Percentiles rank a stretch among this genome's conserved stretches.
Conservation (phyloP, 371 early-diverging fungal genomes). For the Mortierella sp. region DNA sequence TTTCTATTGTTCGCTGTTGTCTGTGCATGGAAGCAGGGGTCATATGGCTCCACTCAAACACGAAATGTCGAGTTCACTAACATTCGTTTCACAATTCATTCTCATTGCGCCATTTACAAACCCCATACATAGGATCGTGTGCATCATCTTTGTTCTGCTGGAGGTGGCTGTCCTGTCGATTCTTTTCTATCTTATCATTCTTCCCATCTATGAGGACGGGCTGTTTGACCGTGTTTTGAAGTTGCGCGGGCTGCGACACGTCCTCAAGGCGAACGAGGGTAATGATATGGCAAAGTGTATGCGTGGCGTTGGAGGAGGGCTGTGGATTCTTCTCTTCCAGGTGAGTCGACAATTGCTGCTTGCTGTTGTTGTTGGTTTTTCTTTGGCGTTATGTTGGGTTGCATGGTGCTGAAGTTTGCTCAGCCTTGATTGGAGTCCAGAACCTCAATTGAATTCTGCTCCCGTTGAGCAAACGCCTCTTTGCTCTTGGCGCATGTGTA, state of each 20-base stretch:
- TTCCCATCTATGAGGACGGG: conserved; percentile 66
- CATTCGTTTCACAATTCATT: not conserved
- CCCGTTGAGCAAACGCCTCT: not conserved
- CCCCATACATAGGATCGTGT: conserved; percentile 39
- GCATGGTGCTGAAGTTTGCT: not conserved
- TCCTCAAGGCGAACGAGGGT: conserved; percentile 56
- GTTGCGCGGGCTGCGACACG: conserved; percentile 61
- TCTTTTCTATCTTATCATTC: conserved; percentile 63
- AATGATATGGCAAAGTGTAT: conserved; percentile 30
- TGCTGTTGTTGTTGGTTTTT: not conserved
- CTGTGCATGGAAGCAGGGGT: conserved; percentile 1
- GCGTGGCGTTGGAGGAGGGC: conserved; percentile 31
- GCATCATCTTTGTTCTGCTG: conserved; percentile 64
- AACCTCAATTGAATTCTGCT: not conserved
- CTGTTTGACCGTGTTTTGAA: conserved; percentile 65
- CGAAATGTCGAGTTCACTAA: not conserved
- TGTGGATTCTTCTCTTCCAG: conserved; percentile 30
- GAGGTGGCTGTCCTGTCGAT: conserved; percentile 64
- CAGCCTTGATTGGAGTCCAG: conserved; percentile 3
- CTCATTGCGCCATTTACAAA: not conserved
- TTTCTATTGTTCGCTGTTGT: not conserved
- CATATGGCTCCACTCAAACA: not conserved
- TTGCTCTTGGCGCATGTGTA: not conserved
- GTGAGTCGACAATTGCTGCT: conserved; percentile 10
- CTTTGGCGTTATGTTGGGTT: not conserved